phyloP scores from a whole-genome alignment of 1,284 basidiomycete species.

The Ustilago sp. region DNA sequence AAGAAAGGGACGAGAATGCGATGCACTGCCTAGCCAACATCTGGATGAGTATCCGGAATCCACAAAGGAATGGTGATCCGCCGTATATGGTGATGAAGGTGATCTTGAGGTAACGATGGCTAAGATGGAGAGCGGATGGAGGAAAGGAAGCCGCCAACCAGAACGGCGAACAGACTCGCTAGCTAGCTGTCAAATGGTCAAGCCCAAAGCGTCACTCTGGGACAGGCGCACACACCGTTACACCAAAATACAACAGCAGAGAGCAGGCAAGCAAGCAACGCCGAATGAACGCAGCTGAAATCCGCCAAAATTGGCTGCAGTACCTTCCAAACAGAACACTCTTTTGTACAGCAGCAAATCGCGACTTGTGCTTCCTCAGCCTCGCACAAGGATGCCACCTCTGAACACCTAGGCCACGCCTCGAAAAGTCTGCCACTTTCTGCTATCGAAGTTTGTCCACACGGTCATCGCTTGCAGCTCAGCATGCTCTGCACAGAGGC shows the following conservation, averaged over 20 bases:
- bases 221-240: neutral
- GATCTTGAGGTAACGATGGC: conserved; percentile 17
- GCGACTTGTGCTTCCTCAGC: neutral
- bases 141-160: neutral
- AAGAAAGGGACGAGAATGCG: neutral
- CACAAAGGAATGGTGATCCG: neutral
- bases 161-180: neutral
- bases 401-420: neutral
- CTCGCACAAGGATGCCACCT: neutral
- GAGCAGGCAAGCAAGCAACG: neutral
- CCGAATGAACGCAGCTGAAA: conserved; percentile 12
- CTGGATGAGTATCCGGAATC: neutral
- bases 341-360: neutral
- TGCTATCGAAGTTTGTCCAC: neutral
- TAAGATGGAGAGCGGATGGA: conserved; percentile 11
- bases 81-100: neutral
- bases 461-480: neutral
- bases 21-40: conserved; percentile 11
- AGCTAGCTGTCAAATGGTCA: conserved; percentile 2
- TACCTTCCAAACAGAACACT: conserved; percentile 16
- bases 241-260: neutral
- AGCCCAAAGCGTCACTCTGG: conserved; percentile 6
- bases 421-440: neutral
- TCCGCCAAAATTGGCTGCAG: conserved; percentile 2
- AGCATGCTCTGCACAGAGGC: neutral